Evolutionary conservation across 2,329 filamentous ascomycete genomes (phyloP).

Genomic region (Chaetomium sp.): DNA sequence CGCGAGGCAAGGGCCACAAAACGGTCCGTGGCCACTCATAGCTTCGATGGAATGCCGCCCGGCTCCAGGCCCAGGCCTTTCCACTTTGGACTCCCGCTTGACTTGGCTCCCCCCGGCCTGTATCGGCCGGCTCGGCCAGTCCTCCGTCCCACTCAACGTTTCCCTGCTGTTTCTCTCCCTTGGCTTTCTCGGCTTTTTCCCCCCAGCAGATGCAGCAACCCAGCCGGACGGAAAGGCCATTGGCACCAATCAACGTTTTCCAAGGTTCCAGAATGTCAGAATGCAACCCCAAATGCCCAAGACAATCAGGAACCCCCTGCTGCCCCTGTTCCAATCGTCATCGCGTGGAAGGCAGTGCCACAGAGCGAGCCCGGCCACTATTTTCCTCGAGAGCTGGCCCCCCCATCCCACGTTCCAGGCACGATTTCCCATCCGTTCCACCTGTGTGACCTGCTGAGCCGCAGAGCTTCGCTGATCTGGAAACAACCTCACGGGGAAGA

Average conservation of each 20-base stretch:
- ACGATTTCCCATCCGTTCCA: neutral
- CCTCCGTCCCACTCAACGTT: no score
- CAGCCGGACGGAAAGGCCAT: conserved; percentile 14
- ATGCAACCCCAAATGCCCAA: conserved; percentile 13
- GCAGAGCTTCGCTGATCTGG: no score
- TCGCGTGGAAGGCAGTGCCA: conserved; percentile 13
- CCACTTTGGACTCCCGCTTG: no score
- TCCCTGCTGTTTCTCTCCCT: conserved; percentile 9
- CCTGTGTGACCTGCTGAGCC: no score
- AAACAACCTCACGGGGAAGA: no score
- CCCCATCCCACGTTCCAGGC: neutral
- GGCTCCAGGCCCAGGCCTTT: no score
- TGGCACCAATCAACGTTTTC: conserved; percentile 19
- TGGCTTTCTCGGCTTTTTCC: no score
- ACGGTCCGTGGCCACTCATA: no score
- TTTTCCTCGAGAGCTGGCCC: conserved; percentile 7
- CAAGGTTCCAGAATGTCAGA: conserved; percentile 18
- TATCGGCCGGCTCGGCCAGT: neutral
- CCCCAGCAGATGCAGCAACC: neutral
- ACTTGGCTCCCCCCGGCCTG: neutral
- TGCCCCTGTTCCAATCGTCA: conserved; percentile 7
- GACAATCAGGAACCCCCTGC: conserved; percentile 6
- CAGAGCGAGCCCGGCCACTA: neutral
- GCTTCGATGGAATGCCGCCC: no score
- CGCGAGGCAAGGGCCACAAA: conserved; percentile 7